A percentile compares a stretch with the other conserved stretches of the same genome.
phyloP scores from a whole-genome alignment of 2,329 filamentous ascomycete species.

The Penicillium sclerotiorum region DNA sequence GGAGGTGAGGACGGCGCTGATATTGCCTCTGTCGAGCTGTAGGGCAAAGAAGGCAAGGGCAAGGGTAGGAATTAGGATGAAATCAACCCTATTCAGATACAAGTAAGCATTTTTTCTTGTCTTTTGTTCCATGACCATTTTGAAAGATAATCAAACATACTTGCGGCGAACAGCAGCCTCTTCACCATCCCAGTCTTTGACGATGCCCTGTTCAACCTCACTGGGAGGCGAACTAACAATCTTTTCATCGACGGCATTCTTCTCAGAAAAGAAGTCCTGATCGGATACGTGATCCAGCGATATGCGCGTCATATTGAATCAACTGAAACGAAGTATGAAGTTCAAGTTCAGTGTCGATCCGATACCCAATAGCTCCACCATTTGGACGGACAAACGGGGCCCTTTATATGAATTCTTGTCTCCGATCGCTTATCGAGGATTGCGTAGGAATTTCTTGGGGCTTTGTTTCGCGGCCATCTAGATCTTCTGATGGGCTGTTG shows the following conservation, averaged over 20 bases:
- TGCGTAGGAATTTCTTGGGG: conserved; percentile 11
- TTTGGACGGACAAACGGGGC: not conserved
- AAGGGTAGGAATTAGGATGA: conserved; percentile 34
- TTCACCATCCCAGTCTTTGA: conserved; percentile 33
- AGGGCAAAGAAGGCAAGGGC: conserved; percentile 34
- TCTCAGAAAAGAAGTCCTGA: conserved; percentile 7
- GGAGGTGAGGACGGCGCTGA: conserved; percentile 56
- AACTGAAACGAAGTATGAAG: too few relatives aligned
- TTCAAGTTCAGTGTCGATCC: too few relatives aligned
- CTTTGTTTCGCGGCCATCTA: too few relatives aligned
- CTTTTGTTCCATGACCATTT: not conserved
- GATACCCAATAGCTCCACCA: too few relatives aligned
- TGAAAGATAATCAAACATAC: conserved; percentile 16
- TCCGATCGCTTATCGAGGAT: conserved; percentile 7
- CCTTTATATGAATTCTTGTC: not conserved
- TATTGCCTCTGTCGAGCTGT: conserved; percentile 44
- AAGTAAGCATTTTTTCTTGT: not conserved
- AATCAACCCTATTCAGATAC: conserved; percentile 27
- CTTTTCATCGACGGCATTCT: conserved; percentile 14
- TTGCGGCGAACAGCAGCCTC: conserved; percentile 29
- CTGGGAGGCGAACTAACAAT: conserved; percentile 9
- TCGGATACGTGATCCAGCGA: not conserved
- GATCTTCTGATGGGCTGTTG: not conserved
- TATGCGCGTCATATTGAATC: conserved; percentile 1
- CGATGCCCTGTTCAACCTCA: conserved; percentile 19